Evolutionary conservation across 306 rosid species (phyloP).

Genomic region (Purshia tridentata): DNA sequence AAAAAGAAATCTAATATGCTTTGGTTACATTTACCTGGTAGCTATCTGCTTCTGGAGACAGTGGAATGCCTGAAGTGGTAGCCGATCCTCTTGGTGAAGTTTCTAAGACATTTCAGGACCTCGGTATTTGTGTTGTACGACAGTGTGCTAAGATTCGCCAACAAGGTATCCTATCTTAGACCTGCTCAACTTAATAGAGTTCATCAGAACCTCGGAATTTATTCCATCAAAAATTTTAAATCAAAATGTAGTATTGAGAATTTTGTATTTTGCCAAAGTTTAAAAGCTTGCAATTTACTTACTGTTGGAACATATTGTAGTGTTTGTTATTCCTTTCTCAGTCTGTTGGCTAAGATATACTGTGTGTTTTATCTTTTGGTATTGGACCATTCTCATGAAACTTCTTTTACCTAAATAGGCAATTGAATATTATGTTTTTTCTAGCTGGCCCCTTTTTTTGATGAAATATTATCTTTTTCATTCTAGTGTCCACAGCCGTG

Average conservation of each 20-base stretch:
- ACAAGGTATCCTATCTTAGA: slow-evolving; percentile 61
- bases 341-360: too few species aligned
- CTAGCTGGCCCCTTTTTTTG: slow-evolving; percentile 20
- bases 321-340: background rate
- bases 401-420: background rate
- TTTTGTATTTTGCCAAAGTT: background rate
- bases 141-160: slow-evolving; percentile 99
- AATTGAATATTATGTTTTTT: background rate
- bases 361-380: background rate
- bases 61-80: slow-evolving; percentile 93
- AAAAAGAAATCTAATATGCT: too few species aligned
- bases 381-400: background rate
- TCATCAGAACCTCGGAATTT: slow-evolving; percentile 7
- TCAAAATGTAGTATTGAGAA: background rate
- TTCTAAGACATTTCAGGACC: slow-evolving; percentile 75
- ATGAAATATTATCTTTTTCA: slow-evolving; percentile 19
- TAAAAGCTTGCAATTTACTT: background rate
- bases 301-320: background rate
- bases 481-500: slow-evolving; percentile 88
- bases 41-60: slow-evolving; percentile 98
- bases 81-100: slow-evolving; percentile 93
- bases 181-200: background rate
- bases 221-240: background rate
- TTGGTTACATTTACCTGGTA: slow-evolving; percentile 26
- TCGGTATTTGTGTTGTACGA: slow-evolving; percentile 88